Base-by-base conservation (phyloP, 495 filamentous ascomycete genomes). In the Penicillium canescens region DNA sequence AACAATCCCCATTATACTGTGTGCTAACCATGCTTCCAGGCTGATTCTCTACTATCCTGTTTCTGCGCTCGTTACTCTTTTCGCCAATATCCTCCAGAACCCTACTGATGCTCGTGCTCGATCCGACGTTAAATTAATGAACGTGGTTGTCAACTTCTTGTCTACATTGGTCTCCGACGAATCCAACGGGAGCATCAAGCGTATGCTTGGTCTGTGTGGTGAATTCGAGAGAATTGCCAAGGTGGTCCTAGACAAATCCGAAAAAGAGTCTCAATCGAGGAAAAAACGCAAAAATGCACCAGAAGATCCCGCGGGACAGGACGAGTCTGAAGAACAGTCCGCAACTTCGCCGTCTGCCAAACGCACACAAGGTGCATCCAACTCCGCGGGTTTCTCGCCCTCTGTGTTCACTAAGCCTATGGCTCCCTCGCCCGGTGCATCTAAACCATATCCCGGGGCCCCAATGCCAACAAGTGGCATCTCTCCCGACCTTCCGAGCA, bases 31-130 rank as follows among this genome's bases (percentile, higher is more conserved):
- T 2, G 4, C 51, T 9, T 36, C 3, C 31, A 96, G 92, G 92
- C 82, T 98, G 59, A 91, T 97, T 63, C 78, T 98, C 35, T 98
- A 98, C 73, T 98, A 94, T 72, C 94, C 94, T 5, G 92, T 98
- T 13, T 97, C 95, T 3, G 89, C 94, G 10, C 81, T 98, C 11
- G 91, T 98, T 4, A 98, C 94, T 3, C 78, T 98, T 24, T 98
- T 98, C 65, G 94, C 92, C 46, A 96, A 98, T 66, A 94, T 98
- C 49, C 77, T 98, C 4, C 95, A 98, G 67, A 98, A 98, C 56
- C 95, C 95, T 0, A 86, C 90, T 55, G 94, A 98, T 66, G 81
- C 86, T 6, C 86, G 91, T 31, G 91, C 93, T 37, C 85, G 90
- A 13, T 89, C 90, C 7, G 94, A 98, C 69, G 82, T 96, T 8